Conservation (phyloP, 208 protist species). For the Crithidia thermophila region DNA sequence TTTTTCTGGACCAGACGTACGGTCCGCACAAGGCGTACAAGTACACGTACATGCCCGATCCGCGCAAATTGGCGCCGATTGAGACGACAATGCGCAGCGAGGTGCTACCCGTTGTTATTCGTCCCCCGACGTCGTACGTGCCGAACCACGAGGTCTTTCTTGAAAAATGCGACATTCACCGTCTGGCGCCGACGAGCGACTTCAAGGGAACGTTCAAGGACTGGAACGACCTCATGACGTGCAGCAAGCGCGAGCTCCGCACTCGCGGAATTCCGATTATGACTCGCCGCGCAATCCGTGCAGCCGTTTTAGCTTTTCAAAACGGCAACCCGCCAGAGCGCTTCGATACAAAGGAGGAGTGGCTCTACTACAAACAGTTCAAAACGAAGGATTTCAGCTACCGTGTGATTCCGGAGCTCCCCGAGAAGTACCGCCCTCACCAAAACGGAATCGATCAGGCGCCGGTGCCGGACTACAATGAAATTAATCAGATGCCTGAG, state of each 20-base stretch:
- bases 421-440: constrained; percentile 92
- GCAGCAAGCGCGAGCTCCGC: constrained; percentile 76
- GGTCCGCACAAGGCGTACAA: constrained; percentile 92
- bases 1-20: constrained; percentile 73
- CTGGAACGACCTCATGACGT: constrained; percentile 94
- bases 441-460: constrained; percentile 90
- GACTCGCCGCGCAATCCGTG: constrained; percentile 73
- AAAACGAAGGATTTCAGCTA: constrained; percentile 92
- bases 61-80: constrained; percentile 89
- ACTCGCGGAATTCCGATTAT: constrained; percentile 77
- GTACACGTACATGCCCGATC: constrained; percentile 93
- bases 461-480: constrained; percentile 86
- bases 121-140: constrained; percentile 86
- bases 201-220: constrained; percentile 91
- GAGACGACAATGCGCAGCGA: constrained; percentile 79
- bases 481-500: constrained; percentile 89
- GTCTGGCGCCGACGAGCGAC: constrained; percentile 81
- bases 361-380: constrained; percentile 93
- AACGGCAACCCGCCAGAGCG: constrained; percentile 88
- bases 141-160: constrained; percentile 91
- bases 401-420: constrained; percentile 87
- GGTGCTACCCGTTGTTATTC: constrained; percentile 81
- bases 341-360: constrained; percentile 92
- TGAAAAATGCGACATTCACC: constrained; percentile 84
- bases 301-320: constrained; percentile 79